Evolutionary conservation across 2,329 filamentous ascomycete species (phyloP).

Genomic region (Epichloe festucae): DNA sequence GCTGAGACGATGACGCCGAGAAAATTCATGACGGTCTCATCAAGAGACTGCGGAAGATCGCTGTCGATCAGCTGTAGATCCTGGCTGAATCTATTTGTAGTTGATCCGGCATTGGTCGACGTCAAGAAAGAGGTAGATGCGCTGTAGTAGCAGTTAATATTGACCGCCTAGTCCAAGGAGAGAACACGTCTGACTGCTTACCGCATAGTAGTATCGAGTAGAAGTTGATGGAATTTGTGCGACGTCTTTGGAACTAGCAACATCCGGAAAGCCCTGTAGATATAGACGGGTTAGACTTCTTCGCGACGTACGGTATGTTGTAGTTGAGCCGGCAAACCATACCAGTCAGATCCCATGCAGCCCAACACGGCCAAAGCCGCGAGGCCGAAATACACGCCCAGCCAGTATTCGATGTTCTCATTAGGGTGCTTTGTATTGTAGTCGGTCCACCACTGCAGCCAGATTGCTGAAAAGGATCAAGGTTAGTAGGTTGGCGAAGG

Average conservation of each 20-base stretch:
- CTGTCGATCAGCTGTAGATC: constrained; percentile 26
- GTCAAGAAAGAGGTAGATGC: constrained; percentile 21
- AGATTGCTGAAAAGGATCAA: constrained; percentile 8
- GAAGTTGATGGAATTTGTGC: constrained; percentile 9
- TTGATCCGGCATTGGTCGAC: constrained; percentile 21
- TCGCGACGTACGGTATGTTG: neutral
- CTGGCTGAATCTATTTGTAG: constrained; percentile 26
- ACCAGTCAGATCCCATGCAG: constrained; percentile 9
- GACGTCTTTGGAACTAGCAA: constrained; percentile 17
- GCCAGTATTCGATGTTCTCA: constrained; percentile 10
- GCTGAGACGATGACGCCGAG: constrained; percentile 15
- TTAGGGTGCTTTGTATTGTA: constrained; percentile 9
- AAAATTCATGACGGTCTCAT: constrained; percentile 12
- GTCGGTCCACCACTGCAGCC: constrained; percentile 15
- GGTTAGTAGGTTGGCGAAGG: neutral
- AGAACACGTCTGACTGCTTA: neutral
- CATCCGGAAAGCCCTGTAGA: constrained; percentile 10
- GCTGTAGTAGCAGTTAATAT: neutral
- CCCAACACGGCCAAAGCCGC: constrained; percentile 8
- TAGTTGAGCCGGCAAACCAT: neutral
- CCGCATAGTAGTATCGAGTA: constrained; percentile 19
- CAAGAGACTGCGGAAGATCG: constrained; percentile 19
- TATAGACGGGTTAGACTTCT: neutral
- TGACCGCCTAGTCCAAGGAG: neutral
- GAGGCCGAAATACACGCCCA: constrained; percentile 10